Base-by-base conservation (phyloP, 495 filamentous ascomycete genomes). In the Penicillium steckii region DNA sequence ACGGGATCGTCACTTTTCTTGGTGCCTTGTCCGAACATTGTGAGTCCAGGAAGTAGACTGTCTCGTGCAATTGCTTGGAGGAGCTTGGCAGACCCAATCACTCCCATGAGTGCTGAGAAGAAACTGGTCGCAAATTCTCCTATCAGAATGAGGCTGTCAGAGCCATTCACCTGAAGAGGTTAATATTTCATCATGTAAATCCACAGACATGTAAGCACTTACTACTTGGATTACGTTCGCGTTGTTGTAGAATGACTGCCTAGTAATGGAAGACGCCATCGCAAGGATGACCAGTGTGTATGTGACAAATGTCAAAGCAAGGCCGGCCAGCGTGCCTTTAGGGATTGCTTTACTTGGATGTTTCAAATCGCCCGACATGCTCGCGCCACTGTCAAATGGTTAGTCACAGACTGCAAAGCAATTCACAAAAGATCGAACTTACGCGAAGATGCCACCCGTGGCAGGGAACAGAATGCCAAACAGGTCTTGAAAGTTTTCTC, bases 381-480 rank as follows among this genome's bases (percentile, higher is more conserved):
- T 91, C 3, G 90, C 90, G n/a, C 90, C 90, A 26, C 78, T 81
- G 24, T 42, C 44, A 30, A 19, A 55, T 1, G 38, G 46, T 71
- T 30, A 72, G 67, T 48, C 8, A 63, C 12, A 40, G 46, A 15
- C n/a, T n/a, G 26, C 13, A 2, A 38, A 2, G 2, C 26, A 27
- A 18, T 7, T 12, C 10, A 21, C 8, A 19, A 26, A 18, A 9
- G 38, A 23, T 15, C 19, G 3, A n/a, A 76, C 80, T 67, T 69
- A 82, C 78, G 82, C 82, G 61, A 85, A 85, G 13, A 85, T 85
- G 9, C 82, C 82, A n/a, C 80, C 79, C n/a, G 90, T 94, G 0
- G 90, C 89, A 40, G 90, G 90, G 56, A 92, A 95, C 9, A 95
- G 65, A 50, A 95, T 90, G 13, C 89, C 90, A 68, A 95, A 95